Evolutionary conservation across 2,329 filamentous ascomycete species (phyloP).

Genomic region (Periconia digitata): DNA sequence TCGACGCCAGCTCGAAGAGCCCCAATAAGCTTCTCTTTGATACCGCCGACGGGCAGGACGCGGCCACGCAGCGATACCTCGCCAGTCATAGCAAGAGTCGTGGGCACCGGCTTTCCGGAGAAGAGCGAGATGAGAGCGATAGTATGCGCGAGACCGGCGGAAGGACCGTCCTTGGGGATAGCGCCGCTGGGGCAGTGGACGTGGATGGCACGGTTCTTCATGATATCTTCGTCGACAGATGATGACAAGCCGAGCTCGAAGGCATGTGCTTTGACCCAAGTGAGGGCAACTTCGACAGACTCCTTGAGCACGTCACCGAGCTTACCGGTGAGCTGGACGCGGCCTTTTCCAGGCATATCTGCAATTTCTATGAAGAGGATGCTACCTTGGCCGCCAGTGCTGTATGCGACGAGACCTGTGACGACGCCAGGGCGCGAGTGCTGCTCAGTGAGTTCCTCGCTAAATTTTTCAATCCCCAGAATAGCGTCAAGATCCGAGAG

Average conservation of each 20-base stretch:
- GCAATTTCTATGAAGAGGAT: conserved; percentile 98
- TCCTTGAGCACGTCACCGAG: conserved; percentile 97
- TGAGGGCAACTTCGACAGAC: conserved; percentile 91
- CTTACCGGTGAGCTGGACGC: conserved; percentile 93
- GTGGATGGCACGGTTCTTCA: conserved; percentile 91
- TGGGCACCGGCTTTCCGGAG: conserved; percentile 79
- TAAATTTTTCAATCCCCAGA: conserved; percentile 88
- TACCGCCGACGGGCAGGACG: conserved; percentile 92
- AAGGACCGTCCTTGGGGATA: conserved; percentile 87
- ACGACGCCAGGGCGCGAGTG: conserved; percentile 83
- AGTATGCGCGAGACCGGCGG: conserved; percentile 88
- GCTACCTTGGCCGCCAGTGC: conserved; percentile 86
- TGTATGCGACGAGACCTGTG: conserved; percentile 94
- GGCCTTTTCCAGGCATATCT: conserved; percentile 91
- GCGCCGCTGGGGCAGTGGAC: conserved; percentile 95
- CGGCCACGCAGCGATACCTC: conserved; percentile 80
- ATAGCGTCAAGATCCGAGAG: conserved; percentile 85
- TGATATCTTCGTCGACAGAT: conserved; percentile 84
- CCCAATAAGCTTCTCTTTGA: conserved; percentile 98
- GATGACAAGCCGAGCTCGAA: conserved; percentile 84
- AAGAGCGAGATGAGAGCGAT: conserved; percentile 92
- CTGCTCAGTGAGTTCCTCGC: conserved; percentile 93
- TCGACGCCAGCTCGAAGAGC: conserved; percentile 91
- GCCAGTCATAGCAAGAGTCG: conserved; percentile 92
- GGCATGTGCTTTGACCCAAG: conserved; percentile 96